phyloP scores from a whole-genome alignment of 1,284 basidiomycete species.

The Malassezia globosa region DNA sequence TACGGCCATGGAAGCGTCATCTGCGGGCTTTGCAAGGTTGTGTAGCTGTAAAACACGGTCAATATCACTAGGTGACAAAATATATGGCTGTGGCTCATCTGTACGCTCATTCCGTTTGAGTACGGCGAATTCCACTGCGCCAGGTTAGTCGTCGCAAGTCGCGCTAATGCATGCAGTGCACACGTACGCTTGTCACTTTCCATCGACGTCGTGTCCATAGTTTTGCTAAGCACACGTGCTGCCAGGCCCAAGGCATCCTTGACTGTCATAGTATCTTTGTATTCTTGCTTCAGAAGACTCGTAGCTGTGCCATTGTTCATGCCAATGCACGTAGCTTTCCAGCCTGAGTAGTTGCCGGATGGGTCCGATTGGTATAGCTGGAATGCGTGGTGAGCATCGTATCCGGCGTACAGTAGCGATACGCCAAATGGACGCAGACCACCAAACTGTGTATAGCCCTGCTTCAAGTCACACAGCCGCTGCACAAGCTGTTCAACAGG shows the following conservation, averaged over 20 bases:
- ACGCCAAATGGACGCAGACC: conserved; percentile 97
- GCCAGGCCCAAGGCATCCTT: conserved; percentile 71
- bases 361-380: conserved; percentile 98
- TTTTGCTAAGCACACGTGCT: conserved; percentile 93
- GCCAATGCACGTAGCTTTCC: conserved; percentile 97
- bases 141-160: too few relatives aligned
- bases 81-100: conserved; percentile 68
- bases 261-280: conserved; percentile 73
- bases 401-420: conserved; percentile 87
- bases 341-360: conserved; percentile 94
- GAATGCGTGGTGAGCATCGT: conserved; percentile 89
- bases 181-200: conserved; percentile 51
- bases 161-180: conserved; percentile 12
- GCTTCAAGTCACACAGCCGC: conserved; percentile 89
- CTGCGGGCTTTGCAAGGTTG: conserved; percentile 63
- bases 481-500: conserved; percentile 92
- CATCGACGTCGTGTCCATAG: conserved; percentile 94
- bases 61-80: conserved; percentile 82
- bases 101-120: conserved; percentile 68
- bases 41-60: conserved; percentile 70
- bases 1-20: conserved; percentile 54
- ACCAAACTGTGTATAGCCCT: conserved; percentile 95
- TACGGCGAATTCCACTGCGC: conserved; percentile 95
- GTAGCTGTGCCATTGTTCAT: conserved; percentile 91
- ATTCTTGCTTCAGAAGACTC: conserved; percentile 91